phyloP scores from a whole-genome alignment of 1,139 yeast genomes.

The Candida sojae region DNA sequence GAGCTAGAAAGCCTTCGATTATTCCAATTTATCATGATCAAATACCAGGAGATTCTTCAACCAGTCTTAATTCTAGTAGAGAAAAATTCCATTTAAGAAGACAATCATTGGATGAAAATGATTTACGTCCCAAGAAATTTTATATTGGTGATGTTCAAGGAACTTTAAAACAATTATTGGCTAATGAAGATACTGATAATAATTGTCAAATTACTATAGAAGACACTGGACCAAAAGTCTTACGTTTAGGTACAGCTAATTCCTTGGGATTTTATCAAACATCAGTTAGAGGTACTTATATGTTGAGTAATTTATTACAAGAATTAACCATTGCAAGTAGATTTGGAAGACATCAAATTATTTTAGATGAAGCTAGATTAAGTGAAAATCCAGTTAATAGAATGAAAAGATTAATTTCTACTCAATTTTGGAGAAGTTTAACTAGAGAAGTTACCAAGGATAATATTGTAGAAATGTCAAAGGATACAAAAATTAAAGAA shows the following conservation, averaged over 20 bases:
- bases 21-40: conserved; percentile 32
- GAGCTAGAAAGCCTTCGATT: conserved; percentile 31
- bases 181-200: conserved; percentile 82
- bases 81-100: conserved; percentile 41
- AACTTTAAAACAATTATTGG: conserved; percentile 69
- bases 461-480: conserved; percentile 70
- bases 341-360: conserved; percentile 73
- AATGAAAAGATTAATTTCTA: conserved; percentile 69
- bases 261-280: conserved; percentile 76
- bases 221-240: conserved; percentile 90
- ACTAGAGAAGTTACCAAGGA: conserved; percentile 71
- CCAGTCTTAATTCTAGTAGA: not conserved
- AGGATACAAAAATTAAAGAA: conserved; percentile 73
- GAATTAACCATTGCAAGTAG: conserved; percentile 87
- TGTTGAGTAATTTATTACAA: conserved; percentile 84
- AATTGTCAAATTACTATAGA: conserved; percentile 90
- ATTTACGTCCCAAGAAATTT: conserved; percentile 51
- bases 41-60: conserved; percentile 16
- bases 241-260: conserved; percentile 79
- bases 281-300: conserved; percentile 85
- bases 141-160: conserved; percentile 74
- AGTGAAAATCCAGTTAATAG: conserved; percentile 88
- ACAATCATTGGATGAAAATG: conserved; percentile 67
- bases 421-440: conserved; percentile 79
- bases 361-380: conserved; percentile 79